phyloP scores from a whole-genome alignment of 768 basidiomycete genomes.

The Rhizopogon vinicolor region DNA sequence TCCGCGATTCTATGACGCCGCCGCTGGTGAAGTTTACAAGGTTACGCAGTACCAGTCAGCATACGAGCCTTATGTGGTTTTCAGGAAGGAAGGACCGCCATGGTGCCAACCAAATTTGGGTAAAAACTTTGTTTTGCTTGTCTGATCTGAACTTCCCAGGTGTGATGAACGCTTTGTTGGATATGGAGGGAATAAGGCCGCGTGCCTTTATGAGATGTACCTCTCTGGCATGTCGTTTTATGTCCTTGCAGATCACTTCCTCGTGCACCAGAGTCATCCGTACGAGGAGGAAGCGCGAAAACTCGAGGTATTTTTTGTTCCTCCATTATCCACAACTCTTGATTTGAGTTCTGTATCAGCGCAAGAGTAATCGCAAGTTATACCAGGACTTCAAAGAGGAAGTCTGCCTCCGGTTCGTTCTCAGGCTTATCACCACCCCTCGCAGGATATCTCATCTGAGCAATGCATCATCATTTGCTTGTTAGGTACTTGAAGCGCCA shows the following conservation, averaged over 20 bases:
- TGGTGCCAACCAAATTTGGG: constrained; percentile 44
- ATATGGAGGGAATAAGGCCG: constrained; percentile 91
- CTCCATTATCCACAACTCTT: neutral
- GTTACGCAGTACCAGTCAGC: constrained; percentile 75
- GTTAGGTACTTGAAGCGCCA: constrained; percentile 61
- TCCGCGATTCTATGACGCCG: constrained; percentile 53
- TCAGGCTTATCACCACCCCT: neutral
- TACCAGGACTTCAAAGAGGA: constrained; percentile 80
- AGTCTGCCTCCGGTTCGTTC: constrained; percentile 53
- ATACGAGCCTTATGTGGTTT: constrained; percentile 87
- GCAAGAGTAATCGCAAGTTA: constrained; percentile 70
- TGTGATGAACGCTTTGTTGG: constrained; percentile 90
- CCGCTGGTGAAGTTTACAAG: constrained; percentile 66
- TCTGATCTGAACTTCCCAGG: constrained; percentile 36
- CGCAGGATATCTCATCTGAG: neutral
- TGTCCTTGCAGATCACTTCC: constrained; percentile 82
- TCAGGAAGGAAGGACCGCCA: constrained; percentile 69
- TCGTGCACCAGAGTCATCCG: constrained; percentile 81
- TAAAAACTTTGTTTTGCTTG: neutral
- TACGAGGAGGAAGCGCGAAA: constrained; percentile 75
- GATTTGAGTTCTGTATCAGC: constrained; percentile 32
- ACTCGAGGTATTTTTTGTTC: constrained; percentile 48
- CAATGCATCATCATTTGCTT: neutral
- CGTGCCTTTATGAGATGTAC: constrained; percentile 89
- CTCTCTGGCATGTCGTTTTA: constrained; percentile 80